Evolutionary conservation across 2,329 filamentous ascomycete genomes (phyloP).

Genomic region (Orbilia oligospora): DNA sequence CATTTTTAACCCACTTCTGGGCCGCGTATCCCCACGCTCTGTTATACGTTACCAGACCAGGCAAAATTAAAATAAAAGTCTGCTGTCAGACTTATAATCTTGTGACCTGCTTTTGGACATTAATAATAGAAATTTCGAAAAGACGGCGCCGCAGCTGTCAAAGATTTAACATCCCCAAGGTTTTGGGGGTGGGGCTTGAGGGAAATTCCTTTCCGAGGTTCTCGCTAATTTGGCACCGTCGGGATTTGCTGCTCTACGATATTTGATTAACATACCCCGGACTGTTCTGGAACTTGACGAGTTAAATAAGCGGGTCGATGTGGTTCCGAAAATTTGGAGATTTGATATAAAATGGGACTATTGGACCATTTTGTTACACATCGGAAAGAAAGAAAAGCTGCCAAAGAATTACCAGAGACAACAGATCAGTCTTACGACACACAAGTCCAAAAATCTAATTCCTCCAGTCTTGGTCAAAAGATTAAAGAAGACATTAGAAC

Average conservation of each 20-base stretch:
- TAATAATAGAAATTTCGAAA: conserved; percentile 20
- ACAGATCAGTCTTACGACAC: neutral
- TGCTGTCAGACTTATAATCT: neutral
- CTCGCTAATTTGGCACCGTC: conserved; percentile 24
- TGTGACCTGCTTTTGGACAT: conserved; percentile 2
- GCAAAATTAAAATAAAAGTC: neutral
- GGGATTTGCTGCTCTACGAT: conserved; percentile 15
- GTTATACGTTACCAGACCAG: neutral
- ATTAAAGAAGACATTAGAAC: neutral
- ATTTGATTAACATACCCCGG: conserved; percentile 33
- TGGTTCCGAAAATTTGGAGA: conserved; percentile 1
- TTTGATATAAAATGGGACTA: conserved; percentile 38
- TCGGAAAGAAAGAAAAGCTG: conserved; percentile 26
- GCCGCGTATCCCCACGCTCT: conserved; percentile 21
- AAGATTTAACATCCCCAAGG: neutral
- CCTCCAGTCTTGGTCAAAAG: neutral
- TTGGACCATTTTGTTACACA: conserved; percentile 22
- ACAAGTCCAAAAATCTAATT: neutral
- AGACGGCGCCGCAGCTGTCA: neutral
- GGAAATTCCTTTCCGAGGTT: conserved; percentile 19
- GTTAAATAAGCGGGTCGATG: conserved; percentile 18
- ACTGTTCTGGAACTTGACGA: conserved; percentile 28
- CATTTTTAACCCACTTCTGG: conserved; percentile 8
- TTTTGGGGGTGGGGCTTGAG: conserved; percentile 11
- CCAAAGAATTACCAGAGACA: neutral